Percentiles rank a stretch among this genome's conserved stretches.
Evolutionary conservation across 768 basidiomycete species (phyloP).

Genomic region (Coprinopsis cinerea): DNA sequence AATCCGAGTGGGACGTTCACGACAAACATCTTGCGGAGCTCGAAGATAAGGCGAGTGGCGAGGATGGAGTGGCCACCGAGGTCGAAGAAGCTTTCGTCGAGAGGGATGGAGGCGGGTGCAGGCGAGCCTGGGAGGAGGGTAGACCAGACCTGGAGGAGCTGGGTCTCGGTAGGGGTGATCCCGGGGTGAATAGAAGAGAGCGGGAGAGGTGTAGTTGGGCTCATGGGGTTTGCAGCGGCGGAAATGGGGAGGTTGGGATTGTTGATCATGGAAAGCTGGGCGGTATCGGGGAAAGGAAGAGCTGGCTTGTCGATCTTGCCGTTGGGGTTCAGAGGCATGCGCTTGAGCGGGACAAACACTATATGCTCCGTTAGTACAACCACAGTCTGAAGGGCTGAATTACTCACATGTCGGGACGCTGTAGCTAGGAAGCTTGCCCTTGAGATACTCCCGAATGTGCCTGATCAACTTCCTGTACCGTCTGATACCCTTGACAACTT

Average conservation of each 20-base stretch:
- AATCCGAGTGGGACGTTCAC: slow-evolving; percentile 87
- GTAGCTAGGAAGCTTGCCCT: slow-evolving; percentile 94
- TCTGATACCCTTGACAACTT: slow-evolving; percentile 68
- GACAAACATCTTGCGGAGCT: slow-evolving; percentile 88
- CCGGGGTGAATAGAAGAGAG: slow-evolving; percentile 27
- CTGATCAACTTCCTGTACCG: slow-evolving; percentile 86
- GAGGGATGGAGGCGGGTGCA: slow-evolving; percentile 68
- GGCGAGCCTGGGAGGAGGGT: slow-evolving; percentile 60
- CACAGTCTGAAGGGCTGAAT: slow-evolving; percentile 6
- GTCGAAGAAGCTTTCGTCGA: slow-evolving; percentile 97
- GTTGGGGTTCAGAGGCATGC: slow-evolving; percentile 98
- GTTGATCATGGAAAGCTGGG: slow-evolving; percentile 44
- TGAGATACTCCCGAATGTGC: slow-evolving; percentile 90
- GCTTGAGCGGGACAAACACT: slow-evolving; percentile 92
- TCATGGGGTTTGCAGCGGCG: neutral
- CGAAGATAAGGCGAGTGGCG: slow-evolving; percentile 94
- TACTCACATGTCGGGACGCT: slow-evolving; percentile 81
- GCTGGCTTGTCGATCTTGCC: slow-evolving; percentile 99
- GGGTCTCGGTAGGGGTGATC: slow-evolving; percentile 67
- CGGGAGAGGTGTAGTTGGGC: slow-evolving; percentile 26
- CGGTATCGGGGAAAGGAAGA: slow-evolving; percentile 97
- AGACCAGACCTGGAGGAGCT: slow-evolving; percentile 81
- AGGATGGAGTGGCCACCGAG: slow-evolving; percentile 98
- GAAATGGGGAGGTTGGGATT: neutral
- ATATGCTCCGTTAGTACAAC: slow-evolving; percentile 4